Evolutionary conservation across 345 rosid genomes (phyloP).

Genomic region (Lumnitzera racemosa): DNA sequence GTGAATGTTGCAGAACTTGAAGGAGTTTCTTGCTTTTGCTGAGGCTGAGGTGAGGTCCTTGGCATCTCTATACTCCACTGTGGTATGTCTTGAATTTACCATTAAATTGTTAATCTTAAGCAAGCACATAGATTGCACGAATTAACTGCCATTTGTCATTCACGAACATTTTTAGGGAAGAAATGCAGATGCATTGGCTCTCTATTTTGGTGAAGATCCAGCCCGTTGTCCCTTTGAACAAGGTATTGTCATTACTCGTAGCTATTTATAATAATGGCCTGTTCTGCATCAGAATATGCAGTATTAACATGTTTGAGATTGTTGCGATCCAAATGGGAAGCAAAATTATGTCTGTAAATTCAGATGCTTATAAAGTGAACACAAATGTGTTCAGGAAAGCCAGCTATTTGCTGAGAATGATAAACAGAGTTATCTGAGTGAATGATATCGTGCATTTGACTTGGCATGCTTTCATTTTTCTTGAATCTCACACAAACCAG

Average conservation of each 20-base stretch:
- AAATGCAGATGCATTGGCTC: conserved; percentile 73
- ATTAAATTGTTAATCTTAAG: not conserved
- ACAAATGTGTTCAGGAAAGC: no score
- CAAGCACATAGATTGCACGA: no score
- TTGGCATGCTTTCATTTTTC: no score
- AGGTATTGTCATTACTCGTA: conserved; percentile 29
- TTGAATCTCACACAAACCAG: no score
- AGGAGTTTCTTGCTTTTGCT: conserved; percentile 66
- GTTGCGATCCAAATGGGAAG: no score
- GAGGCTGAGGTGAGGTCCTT: conserved; percentile 69
- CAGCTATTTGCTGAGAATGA: no score
- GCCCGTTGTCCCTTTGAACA: conserved; percentile 84
- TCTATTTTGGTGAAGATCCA: conserved; percentile 88
- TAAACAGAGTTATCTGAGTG: no score
- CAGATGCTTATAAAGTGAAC: no score
- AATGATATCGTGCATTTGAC: no score
- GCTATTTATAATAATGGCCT: not conserved
- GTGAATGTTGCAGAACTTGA: conserved; percentile 40
- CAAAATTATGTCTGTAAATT: no score
- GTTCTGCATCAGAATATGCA: not conserved
- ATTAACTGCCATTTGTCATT: conserved; percentile 8
- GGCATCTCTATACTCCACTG: conserved; percentile 60
- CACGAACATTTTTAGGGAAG: conserved; percentile 47
- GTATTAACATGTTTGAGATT: not conserved
- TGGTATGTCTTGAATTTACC: conserved; percentile 33